These are phyloP conservation scores for Botryotinia calthae DNA, from an alignment of 2,329 filamentous ascomycete genomes.

Conservation along the genomic window DNA sequence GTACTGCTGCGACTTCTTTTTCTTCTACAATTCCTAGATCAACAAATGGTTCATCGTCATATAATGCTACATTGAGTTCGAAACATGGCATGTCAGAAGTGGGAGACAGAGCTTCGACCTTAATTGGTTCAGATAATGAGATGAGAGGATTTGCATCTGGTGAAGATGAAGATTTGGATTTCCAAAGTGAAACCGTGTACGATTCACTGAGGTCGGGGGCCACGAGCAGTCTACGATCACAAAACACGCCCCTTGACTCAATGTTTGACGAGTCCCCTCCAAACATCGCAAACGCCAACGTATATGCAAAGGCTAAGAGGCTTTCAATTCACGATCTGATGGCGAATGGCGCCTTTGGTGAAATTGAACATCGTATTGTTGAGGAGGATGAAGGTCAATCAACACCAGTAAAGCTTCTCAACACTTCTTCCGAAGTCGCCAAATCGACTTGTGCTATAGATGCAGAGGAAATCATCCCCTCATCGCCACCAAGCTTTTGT, in stretches of 20 bases:
- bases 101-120: slow-evolving; percentile 53
- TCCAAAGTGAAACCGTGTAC: slow-evolving; percentile 73
- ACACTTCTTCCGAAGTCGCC: slow-evolving; percentile 25
- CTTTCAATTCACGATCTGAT: slow-evolving; percentile 38
- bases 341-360: slow-evolving; percentile 48
- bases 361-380: slow-evolving; percentile 55
- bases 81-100: slow-evolving; percentile 33
- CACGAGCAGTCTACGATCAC: slow-evolving; percentile 63
- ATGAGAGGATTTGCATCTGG: slow-evolving; percentile 61
- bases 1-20: slow-evolving; percentile 39
- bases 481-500: slow-evolving; percentile 37
- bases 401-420: slow-evolving; percentile 45
- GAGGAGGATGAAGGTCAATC: slow-evolving; percentile 59
- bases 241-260: slow-evolving; percentile 71
- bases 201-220: slow-evolving; percentile 72
- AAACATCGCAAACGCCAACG: slow-evolving; percentile 49
- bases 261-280: slow-evolving; percentile 79
- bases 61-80: slow-evolving; percentile 26
- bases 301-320: slow-evolving; percentile 39
- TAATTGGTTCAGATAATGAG: slow-evolving; percentile 69
- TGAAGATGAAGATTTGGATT: slow-evolving; percentile 76
- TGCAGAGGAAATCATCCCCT: slow-evolving; percentile 27
- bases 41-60: slow-evolving; percentile 36
- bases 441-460: slow-evolving; percentile 21
- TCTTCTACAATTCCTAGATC: slow-evolving; percentile 46